Evolutionary conservation across 2,329 filamentous ascomycete species (phyloP).

Genomic region (Lizonia empirigonia): DNA sequence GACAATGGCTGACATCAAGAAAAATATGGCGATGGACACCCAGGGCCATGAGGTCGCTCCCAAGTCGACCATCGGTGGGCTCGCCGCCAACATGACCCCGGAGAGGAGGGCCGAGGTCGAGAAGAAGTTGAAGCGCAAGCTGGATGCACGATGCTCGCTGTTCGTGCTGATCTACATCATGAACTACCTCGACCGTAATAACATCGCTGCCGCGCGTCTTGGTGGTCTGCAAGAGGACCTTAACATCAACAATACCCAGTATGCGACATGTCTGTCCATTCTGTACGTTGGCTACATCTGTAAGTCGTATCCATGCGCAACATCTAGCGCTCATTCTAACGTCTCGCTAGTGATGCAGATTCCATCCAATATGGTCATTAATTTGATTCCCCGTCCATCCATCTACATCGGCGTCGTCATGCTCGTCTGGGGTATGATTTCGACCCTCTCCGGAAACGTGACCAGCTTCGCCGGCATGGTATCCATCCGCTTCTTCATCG

Average conservation of each 20-base stretch:
- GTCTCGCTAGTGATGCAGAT: conserved; percentile 22
- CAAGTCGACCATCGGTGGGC: conserved; percentile 7
- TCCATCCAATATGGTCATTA: conserved; percentile 54
- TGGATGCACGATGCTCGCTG: conserved; percentile 40
- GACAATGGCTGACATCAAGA: conserved; percentile 18
- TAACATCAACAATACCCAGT: conserved; percentile 37
- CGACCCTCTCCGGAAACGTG: conserved; percentile 42
- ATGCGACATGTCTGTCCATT: conserved; percentile 43
- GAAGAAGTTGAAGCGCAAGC: conserved; percentile 44
- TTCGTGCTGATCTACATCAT: conserved; percentile 48
- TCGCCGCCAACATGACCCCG: conserved; percentile 36
- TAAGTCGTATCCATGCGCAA: not conserved
- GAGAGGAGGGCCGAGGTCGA: conserved; percentile 40
- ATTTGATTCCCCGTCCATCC: conserved; percentile 41
- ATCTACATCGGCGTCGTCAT: conserved; percentile 47
- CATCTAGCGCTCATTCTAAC: not conserved
- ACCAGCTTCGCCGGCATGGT: conserved; percentile 47
- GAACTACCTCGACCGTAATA: conserved; percentile 44
- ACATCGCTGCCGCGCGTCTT: conserved; percentile 44
- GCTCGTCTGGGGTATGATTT: conserved; percentile 49
- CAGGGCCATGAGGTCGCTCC: conserved; percentile 14
- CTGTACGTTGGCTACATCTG: conserved; percentile 29
- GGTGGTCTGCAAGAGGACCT: conserved; percentile 43
- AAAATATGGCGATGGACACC: conserved; percentile 7
- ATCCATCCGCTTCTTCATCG: conserved; percentile 46